Evolutionary conservation across 805 yeast species (phyloP).

Genomic region (Saccharomycopsis babjevae): DNA sequence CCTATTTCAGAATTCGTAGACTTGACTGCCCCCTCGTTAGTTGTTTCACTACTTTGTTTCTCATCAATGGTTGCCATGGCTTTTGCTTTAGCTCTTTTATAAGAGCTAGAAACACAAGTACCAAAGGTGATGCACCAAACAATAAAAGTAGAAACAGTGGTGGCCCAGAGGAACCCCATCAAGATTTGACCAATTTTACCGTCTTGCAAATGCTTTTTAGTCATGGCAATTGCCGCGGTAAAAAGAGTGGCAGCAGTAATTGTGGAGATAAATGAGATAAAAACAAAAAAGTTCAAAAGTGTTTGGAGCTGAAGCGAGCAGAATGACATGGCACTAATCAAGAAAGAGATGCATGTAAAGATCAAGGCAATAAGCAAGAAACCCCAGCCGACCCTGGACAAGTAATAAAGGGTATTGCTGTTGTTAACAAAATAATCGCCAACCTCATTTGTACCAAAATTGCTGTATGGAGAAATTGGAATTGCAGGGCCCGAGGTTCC

Average conservation of each 20-base stretch:
- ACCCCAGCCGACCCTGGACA: constrained; percentile 59
- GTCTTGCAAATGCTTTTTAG: constrained; percentile 52
- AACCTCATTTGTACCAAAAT: constrained; percentile 39
- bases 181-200: constrained; percentile 45
- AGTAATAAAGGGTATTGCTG: constrained; percentile 48
- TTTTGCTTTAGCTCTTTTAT: constrained; percentile 5
- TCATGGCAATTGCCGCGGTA: constrained; percentile 41
- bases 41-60: background rate
- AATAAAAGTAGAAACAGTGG: constrained; percentile 42
- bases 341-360: constrained; percentile 51
- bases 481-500: constrained; percentile 48
- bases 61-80: background rate
- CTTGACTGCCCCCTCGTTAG: background rate
- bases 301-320: constrained; percentile 46
- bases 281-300: constrained; percentile 33
- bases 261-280: constrained; percentile 2
- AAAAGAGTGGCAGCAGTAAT: constrained; percentile 8
- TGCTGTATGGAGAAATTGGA: constrained; percentile 72
- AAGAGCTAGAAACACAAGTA: constrained; percentile 17
- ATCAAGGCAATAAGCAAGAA: constrained; percentile 49
- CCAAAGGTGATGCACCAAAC: constrained; percentile 44
- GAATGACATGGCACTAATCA: constrained; percentile 43
- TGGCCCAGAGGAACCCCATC: constrained; percentile 62
- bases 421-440: constrained; percentile 31
- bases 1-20: background rate